A percentile compares a stretch with the other conserved stretches of the same genome.
These are phyloP conservation scores for Noccaea bulbosa DNA, from an alignment of 345 rosid genomes.

Conservation along the genomic window DNA sequence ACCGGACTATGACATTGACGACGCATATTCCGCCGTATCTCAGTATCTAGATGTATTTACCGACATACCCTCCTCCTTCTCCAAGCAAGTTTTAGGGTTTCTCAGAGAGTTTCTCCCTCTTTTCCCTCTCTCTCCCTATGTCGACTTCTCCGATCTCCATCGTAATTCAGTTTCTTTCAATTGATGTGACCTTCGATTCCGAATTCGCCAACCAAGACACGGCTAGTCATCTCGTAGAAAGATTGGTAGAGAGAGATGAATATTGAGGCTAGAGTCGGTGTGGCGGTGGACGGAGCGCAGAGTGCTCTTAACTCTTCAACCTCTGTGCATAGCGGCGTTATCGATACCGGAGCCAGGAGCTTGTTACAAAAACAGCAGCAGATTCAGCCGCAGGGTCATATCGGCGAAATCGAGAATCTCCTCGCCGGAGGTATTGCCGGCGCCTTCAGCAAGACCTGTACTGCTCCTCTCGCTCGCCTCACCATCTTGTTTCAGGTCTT, in stretches of 20 bases:
- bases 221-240: slow-evolving; percentile 20
- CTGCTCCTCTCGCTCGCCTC: slow-evolving; percentile 97
- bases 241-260: slow-evolving; percentile 36
- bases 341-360: slow-evolving; percentile 44
- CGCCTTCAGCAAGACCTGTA: slow-evolving; percentile 95
- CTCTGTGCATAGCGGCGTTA: slow-evolving; percentile 57
- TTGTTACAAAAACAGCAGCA: slow-evolving; percentile 41
- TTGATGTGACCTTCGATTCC: slow-evolving; percentile 34
- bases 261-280: slow-evolving; percentile 84
- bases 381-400: slow-evolving; percentile 48
- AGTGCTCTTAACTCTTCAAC: slow-evolving; percentile 64
- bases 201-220: slow-evolving; percentile 3
- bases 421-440: slow-evolving; percentile 95
- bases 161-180: slow-evolving; percentile 25
- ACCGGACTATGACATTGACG: too few species aligned
- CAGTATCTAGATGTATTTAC: slow-evolving; percentile 8
- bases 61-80: slow-evolving; percentile 31
- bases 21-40: slow-evolving; percentile 38
- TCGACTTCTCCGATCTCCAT: slow-evolving; percentile 38
- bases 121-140: slow-evolving; percentile 35
- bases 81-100: slow-evolving; percentile 44
- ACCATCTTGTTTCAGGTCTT: slow-evolving; percentile 92
- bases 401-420: slow-evolving; percentile 61
- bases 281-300: slow-evolving; percentile 75
- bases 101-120: background rate